These are phyloP conservation scores for Trichoderma brevicompactum DNA, from an alignment of 2,329 filamentous ascomycete genomes.

Conservation along the genomic window DNA sequence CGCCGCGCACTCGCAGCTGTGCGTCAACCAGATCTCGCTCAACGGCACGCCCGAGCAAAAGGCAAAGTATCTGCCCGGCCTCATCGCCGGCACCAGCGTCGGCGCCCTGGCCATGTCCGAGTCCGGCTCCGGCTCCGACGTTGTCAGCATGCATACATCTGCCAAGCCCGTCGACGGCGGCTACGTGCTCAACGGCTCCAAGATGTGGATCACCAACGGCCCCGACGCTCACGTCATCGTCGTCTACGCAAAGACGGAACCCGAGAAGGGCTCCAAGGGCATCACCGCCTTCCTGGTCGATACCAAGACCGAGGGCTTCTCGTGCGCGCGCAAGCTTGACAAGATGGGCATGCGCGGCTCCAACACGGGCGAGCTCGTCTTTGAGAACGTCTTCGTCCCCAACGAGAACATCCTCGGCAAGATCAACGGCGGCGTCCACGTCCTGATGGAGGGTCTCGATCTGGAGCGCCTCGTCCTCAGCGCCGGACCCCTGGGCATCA, in stretches of 20 bases:
- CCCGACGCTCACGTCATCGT: slow-evolving; percentile 91
- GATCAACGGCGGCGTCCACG: slow-evolving; percentile 80
- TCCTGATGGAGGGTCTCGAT: slow-evolving; percentile 95
- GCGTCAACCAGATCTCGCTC: slow-evolving; percentile 93
- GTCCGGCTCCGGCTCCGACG: slow-evolving; percentile 86
- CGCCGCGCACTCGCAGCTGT: slow-evolving; percentile 93
- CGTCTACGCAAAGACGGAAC: slow-evolving; percentile 95
- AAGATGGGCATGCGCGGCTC: slow-evolving; percentile 98
- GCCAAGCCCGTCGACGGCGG: slow-evolving; percentile 83
- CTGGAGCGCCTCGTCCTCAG: slow-evolving; percentile 90
- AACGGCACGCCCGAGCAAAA: slow-evolving; percentile 85
- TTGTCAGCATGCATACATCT: slow-evolving; percentile 91
- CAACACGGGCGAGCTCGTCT: slow-evolving; percentile 92
- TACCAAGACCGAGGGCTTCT: slow-evolving; percentile 72
- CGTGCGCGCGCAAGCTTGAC: slow-evolving; percentile 87
- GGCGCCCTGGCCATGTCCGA: slow-evolving; percentile 96
- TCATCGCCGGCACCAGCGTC: slow-evolving; percentile 79
- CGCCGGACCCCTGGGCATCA: slow-evolving; percentile 87
- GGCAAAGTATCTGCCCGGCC: slow-evolving; percentile 73
- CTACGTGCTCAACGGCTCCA: slow-evolving; percentile 83
- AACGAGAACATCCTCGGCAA: slow-evolving; percentile 77
- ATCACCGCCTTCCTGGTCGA: slow-evolving; percentile 95
- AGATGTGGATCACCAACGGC: slow-evolving; percentile 99
- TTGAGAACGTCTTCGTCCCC: slow-evolving; percentile 90
- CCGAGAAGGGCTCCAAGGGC: slow-evolving; percentile 79